Evolutionary conservation across 83 land plant species (phyloP).

Genomic region (Diphasiastrum complanatum): DNA sequence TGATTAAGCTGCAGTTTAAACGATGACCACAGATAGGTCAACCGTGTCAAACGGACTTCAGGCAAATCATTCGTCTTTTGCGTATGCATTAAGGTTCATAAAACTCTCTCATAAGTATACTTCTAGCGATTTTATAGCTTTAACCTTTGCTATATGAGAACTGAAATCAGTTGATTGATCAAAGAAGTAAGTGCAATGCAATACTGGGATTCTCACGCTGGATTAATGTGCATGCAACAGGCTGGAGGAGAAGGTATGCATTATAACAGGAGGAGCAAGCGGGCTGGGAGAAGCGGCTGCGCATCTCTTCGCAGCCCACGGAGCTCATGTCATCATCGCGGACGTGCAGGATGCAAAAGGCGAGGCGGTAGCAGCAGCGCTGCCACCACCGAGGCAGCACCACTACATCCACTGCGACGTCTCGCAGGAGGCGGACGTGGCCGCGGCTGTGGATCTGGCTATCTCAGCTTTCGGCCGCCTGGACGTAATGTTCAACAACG

Average conservation of each 20-base stretch:
- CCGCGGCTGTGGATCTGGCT: slow-evolving; percentile 16
- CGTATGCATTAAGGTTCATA: too few species aligned
- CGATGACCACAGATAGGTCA: too few species aligned
- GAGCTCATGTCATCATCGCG: slow-evolving; percentile 50
- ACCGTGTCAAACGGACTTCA: too few species aligned
- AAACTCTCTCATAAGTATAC: too few species aligned
- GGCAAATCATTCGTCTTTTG: too few species aligned
- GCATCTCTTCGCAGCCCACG: slow-evolving; percentile 47
- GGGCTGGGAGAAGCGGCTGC: slow-evolving; percentile 58
- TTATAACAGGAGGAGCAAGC: slow-evolving; percentile 55
- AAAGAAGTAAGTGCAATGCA: too few species aligned
- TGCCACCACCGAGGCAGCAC: slow-evolving; percentile 15
- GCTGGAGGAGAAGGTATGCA: slow-evolving; percentile 49
- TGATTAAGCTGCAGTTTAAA: too few species aligned
- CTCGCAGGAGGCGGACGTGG: slow-evolving; percentile 27
- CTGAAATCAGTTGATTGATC: too few species aligned
- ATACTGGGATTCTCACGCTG: too few species aligned
- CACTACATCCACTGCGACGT: slow-evolving; percentile 45
- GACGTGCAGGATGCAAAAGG: slow-evolving; percentile 44
- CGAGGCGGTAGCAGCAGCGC: slow-evolving; percentile 14
- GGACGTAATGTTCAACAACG: slow-evolving; percentile 46
- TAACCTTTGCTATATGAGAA: too few species aligned
- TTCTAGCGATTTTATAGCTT: too few species aligned
- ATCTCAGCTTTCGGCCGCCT: slow-evolving; percentile 21
- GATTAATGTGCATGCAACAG: too few species aligned